Conservation (phyloP, 768 basidiomycete genomes). For the Tricholoma furcatifolium region DNA sequence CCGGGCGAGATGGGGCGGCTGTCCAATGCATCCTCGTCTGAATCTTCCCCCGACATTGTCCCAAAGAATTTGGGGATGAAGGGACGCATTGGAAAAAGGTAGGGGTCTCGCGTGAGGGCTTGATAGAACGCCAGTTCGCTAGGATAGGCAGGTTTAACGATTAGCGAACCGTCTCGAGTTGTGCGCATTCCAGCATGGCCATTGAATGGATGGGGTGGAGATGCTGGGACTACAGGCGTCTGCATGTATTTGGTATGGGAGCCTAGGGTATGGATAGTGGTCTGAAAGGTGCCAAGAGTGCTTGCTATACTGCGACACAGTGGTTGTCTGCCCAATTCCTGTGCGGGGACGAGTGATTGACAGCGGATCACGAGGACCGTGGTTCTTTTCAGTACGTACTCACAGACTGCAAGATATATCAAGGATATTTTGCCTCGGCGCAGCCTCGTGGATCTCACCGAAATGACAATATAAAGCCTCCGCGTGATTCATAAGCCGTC, state of each 20-base stretch:
- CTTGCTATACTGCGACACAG: too few species aligned
- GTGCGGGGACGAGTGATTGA: conserved; percentile 7
- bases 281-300: too few species aligned
- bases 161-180: conserved; percentile 67
- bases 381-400: too few species aligned
- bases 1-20: conserved; percentile 7
- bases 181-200: conserved; percentile 72
- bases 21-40: conserved; percentile 33
- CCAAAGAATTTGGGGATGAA: conserved; percentile 80
- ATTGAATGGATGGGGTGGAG: conserved; percentile 23
- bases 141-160: conserved; percentile 72
- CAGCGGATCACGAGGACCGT: conserved; percentile 6
- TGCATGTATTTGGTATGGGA: not conserved
- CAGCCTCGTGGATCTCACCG: too few species aligned
- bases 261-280: not conserved
- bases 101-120: conserved; percentile 36
- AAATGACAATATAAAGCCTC: too few species aligned
- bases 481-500: too few species aligned
- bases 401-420: too few species aligned
- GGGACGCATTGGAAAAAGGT: conserved; percentile 42
- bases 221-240: not conserved
- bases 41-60: conserved; percentile 50
- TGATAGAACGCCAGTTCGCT: conserved; percentile 75
- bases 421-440: too few species aligned
- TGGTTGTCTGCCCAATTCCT: not conserved